Evolutionary conservation across 2,329 filamentous ascomycete species (phyloP).

Genomic region (Fonsecaea pedrosoi): DNA sequence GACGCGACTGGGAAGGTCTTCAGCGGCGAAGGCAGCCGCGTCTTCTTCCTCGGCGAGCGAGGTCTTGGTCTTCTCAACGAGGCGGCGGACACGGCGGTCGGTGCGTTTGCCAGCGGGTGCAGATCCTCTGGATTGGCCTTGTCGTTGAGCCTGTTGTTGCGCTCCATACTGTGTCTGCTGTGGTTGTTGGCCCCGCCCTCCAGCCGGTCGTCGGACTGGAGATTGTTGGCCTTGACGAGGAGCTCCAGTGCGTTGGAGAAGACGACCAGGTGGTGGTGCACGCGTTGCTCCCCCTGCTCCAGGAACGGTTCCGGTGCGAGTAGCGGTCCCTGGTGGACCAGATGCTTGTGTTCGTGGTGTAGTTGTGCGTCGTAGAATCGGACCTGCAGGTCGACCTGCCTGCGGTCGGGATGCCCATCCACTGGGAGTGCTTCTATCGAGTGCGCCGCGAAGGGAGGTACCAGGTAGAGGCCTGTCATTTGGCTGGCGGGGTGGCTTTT

Average conservation of each 20-base stretch:
- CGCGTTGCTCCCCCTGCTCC: slow-evolving; percentile 11
- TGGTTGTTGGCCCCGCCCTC: slow-evolving; percentile 5
- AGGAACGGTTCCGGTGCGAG: neutral
- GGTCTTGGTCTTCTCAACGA: slow-evolving; percentile 16
- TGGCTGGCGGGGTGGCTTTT: slow-evolving; percentile 5
- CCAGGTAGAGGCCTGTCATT: slow-evolving; percentile 8
- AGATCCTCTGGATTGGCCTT: neutral
- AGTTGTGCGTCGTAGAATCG: slow-evolving; percentile 8
- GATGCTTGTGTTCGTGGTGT: neutral
- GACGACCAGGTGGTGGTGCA: slow-evolving; percentile 8
- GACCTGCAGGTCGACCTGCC: neutral
- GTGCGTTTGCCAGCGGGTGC: slow-evolving; percentile 8
- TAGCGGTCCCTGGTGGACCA: neutral
- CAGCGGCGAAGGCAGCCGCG: slow-evolving; percentile 8
- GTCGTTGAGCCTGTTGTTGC: neutral
- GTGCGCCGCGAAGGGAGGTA: neutral
- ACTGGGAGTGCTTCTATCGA: slow-evolving; percentile 5
- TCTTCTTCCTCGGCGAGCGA: slow-evolving; percentile 28
- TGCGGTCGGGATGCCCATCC: neutral
- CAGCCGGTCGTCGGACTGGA: neutral
- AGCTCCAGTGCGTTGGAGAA: slow-evolving; percentile 25
- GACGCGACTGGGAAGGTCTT: slow-evolving; percentile 17
- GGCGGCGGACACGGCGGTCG: slow-evolving; percentile 24
- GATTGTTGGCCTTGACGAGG: slow-evolving; percentile 16
- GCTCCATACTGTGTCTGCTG: neutral